A percentile compares a stretch with the other conserved stretches of the same genome.
phyloP scores from a whole-genome alignment of 768 basidiomycete genomes.

The Boletales sp. region DNA sequence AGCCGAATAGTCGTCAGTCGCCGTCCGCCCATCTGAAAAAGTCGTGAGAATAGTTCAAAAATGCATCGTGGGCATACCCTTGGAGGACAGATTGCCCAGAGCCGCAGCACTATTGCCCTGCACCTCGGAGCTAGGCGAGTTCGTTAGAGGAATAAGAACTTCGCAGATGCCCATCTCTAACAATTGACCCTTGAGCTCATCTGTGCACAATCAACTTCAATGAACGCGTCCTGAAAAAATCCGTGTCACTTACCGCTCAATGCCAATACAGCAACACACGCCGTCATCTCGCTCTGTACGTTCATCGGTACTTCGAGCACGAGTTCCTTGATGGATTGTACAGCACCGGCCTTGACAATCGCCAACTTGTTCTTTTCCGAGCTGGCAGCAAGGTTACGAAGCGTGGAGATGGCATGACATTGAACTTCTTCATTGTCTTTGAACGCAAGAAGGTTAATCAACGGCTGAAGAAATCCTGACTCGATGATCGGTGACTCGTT shows the following conservation, averaged over 20 bases:
- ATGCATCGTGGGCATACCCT: conserved; percentile 49
- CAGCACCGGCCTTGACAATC: conserved; percentile 96
- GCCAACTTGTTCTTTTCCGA: conserved; percentile 98
- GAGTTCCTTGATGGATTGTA: conserved; percentile 94
- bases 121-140: conserved; percentile 94
- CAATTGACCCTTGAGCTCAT: conserved; percentile 94
- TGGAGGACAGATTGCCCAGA: conserved; percentile 94
- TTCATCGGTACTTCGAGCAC: conserved; percentile 93
- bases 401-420: conserved; percentile 96
- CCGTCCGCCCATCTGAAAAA: conserved; percentile 64
- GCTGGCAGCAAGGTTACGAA: conserved; percentile 94
- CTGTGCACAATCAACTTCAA: conserved; percentile 38
- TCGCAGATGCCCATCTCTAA: conserved; percentile 99
- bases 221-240: neutral
- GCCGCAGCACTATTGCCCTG: conserved; percentile 99
- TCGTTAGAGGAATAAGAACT: conserved; percentile 93
- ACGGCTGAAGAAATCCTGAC: conserved; percentile 91
- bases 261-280: conserved; percentile 94
- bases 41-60: neutral
- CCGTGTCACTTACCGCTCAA: conserved; percentile 68
- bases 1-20: conserved; percentile 87
- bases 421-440: conserved; percentile 99
- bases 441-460: conserved; percentile 94
- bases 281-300: conserved; percentile 99
- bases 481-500: conserved; percentile 99